These are phyloP conservation scores for Podila epicladia DNA, from an alignment of 192 early-diverging fungal genomes.

Conservation along the genomic window DNA sequence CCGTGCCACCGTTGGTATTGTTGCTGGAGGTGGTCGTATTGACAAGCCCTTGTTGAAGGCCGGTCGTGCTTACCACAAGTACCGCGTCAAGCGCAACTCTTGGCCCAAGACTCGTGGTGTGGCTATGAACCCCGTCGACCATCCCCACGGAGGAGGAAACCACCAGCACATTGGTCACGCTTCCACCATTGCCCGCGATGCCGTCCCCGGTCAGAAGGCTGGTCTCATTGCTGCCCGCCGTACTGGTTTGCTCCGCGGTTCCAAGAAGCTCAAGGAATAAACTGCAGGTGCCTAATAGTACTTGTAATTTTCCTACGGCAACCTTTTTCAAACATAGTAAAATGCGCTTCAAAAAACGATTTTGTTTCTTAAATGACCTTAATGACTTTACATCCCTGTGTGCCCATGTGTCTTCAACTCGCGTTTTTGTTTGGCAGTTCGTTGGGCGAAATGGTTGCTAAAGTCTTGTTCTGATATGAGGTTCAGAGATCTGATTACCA, in stretches of 20 bases:
- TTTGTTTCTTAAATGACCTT: background rate
- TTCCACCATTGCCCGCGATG: constrained; percentile 92
- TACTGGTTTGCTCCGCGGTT: constrained; percentile 99
- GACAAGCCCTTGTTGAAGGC: constrained; percentile 99
- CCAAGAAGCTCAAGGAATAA: constrained; percentile 94
- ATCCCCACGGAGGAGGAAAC: constrained; percentile 96
- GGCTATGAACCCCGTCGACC: constrained; percentile 75
- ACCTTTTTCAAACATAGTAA: background rate
- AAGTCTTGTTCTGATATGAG: background rate
- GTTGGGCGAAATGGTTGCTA: background rate
- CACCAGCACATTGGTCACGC: constrained; percentile 99
- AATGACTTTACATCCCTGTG: background rate
- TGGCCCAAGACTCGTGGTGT: constrained; percentile 99
- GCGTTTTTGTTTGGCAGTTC: background rate
- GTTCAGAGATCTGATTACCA: background rate
- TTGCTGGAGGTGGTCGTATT: constrained; percentile 99
- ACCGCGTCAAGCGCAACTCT: constrained; percentile 98
- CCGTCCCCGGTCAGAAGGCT: constrained; percentile 97
- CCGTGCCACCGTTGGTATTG: constrained; percentile 97
- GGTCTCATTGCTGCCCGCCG: constrained; percentile 91
- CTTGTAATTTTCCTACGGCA: constrained; percentile 1
- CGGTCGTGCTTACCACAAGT: constrained; percentile 99
- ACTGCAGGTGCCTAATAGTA: background rate
- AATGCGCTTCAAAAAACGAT: background rate
- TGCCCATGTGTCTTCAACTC: background rate